Percentiles rank a stretch among this genome's conserved stretches.
Conservation (phyloP, 2,329 filamentous ascomycete species). For the Neocatenulostroma microsporum region DNA sequence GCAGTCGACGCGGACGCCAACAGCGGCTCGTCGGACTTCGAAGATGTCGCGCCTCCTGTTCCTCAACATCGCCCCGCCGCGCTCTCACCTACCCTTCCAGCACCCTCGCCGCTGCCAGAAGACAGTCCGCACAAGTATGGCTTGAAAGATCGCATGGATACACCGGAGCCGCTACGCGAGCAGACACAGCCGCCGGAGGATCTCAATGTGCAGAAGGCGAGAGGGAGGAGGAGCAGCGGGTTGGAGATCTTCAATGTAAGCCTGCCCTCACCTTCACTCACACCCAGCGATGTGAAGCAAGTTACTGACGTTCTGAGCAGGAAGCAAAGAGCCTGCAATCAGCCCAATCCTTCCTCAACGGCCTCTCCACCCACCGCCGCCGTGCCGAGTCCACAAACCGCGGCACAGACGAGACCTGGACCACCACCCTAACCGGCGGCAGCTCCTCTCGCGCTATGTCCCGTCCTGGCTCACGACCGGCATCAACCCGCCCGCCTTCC, state of each 20-base stretch:
- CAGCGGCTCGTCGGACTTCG: no score
- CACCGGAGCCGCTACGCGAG: slow-evolving; percentile 16
- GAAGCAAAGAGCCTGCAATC: slow-evolving; percentile 28
- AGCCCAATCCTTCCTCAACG: slow-evolving; percentile 27
- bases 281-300: background rate
- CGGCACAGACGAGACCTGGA: slow-evolving; percentile 10
- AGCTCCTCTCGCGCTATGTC: slow-evolving; percentile 8
- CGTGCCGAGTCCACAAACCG: slow-evolving; percentile 22
- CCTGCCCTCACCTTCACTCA: background rate
- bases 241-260: slow-evolving; percentile 28
- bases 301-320: slow-evolving; percentile 15
- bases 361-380: slow-evolving; percentile 25
- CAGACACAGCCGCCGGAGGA: slow-evolving; percentile 16
- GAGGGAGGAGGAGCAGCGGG: slow-evolving; percentile 26
- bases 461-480: slow-evolving; percentile 11
- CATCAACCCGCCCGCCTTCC: slow-evolving; percentile 15
- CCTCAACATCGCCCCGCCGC: slow-evolving; percentile 11
- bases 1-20: no score
- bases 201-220: slow-evolving; percentile 18
- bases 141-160: slow-evolving; percentile 26
- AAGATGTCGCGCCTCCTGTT: slow-evolving; percentile 8
- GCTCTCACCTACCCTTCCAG: slow-evolving; percentile 24
- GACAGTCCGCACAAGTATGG: slow-evolving; percentile 31
- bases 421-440: slow-evolving; percentile 6
- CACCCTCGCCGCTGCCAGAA: slow-evolving; percentile 27